phyloP scores from a whole-genome alignment of 148 eudicot species.

The Rhododendron williamsianum region DNA sequence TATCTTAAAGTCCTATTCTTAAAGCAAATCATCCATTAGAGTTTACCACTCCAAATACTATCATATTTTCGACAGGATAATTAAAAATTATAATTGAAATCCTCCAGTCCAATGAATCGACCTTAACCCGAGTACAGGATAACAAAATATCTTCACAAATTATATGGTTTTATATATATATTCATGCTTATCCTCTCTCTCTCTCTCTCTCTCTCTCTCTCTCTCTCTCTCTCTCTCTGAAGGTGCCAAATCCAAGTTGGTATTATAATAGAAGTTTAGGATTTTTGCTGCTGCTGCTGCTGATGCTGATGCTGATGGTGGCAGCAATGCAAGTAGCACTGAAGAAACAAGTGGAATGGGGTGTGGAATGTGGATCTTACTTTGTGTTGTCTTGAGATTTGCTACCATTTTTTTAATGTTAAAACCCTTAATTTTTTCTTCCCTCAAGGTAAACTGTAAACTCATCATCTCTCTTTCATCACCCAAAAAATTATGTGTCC shows the following conservation, averaged over 20 bases:
- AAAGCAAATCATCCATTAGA: background rate
- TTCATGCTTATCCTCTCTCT: constrained; percentile 1
- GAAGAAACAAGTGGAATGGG: constrained; percentile 1
- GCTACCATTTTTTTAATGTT: background rate
- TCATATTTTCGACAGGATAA: background rate
- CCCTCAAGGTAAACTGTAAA: background rate
- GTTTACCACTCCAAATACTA: background rate
- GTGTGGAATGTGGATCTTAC: background rate
- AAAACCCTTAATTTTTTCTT: background rate
- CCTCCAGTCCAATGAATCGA: background rate
- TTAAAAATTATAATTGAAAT: background rate
- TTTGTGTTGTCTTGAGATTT: background rate
- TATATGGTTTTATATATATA: background rate
- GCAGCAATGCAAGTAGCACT: constrained; percentile 6
- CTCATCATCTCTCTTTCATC: background rate
- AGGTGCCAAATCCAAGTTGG: background rate
- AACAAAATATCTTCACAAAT: background rate
- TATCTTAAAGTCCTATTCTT: background rate
- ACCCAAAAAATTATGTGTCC: background rate
- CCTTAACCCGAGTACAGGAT: background rate
- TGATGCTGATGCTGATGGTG: background rate
- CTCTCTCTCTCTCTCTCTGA: background rate
- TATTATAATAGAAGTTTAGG: background rate
- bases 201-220: background rate
- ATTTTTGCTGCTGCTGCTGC: background rate